These are phyloP conservation scores for Boletellus sp. DNA, from an alignment of 768 basidiomycete species.

Conservation along the genomic window DNA sequence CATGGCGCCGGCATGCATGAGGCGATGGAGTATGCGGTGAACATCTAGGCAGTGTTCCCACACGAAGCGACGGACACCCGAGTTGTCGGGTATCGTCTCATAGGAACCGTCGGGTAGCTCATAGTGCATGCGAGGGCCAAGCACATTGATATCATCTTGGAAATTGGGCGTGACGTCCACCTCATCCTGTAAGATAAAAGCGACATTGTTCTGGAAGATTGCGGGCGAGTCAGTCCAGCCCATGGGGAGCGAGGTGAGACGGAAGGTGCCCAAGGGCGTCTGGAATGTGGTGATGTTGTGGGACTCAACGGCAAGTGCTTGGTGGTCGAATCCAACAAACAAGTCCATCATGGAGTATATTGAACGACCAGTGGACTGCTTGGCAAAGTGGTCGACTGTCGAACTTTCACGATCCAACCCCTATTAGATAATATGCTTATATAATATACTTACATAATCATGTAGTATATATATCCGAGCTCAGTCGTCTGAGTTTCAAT, in stretches of 20 bases:
- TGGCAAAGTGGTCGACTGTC: conserved; percentile 12
- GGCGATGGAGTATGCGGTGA: conserved; percentile 18
- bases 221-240: conserved; percentile 41
- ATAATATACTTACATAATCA: too few species aligned
- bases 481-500: too few species aligned
- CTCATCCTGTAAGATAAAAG: conserved; percentile 36
- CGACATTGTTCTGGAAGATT: conserved; percentile 39
- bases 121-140: conserved; percentile 36
- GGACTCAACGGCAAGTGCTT: conserved; percentile 1
- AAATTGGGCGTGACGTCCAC: conserved; percentile 36
- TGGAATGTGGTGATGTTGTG: conserved; percentile 44
- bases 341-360: conserved; percentile 4
- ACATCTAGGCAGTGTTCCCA: conserved; percentile 33
- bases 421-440: too few species aligned
- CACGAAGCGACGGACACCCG: conserved; percentile 9
- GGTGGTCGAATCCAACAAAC: neutral
- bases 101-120: conserved; percentile 6
- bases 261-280: conserved; percentile 35
- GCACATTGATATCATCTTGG: conserved; percentile 39
- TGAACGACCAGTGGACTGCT: conserved; percentile 12
- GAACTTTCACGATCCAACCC: too few species aligned
- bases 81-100: conserved; percentile 13
- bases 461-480: too few species aligned
- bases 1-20: conserved; percentile 33
- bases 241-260: conserved; percentile 36